Evolutionary conservation across 768 basidiomycete genomes (phyloP), one percentile per base, ranked within the genome.

Genomic region (Auriscalpium microsporum): DNA sequence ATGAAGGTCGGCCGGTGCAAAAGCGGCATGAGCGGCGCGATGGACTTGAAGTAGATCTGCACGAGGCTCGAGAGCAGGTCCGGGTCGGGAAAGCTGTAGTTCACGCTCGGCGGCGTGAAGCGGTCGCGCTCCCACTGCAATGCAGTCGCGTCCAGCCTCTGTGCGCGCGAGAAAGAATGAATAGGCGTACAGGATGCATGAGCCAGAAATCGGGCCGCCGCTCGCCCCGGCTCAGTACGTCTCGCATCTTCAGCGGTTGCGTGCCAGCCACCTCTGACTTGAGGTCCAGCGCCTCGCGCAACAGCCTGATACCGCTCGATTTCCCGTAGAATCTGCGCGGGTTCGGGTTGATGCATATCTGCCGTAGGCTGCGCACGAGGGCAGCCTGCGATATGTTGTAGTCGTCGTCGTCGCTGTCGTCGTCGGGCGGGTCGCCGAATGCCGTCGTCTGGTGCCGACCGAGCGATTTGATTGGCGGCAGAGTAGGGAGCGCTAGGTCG

Each of bases 1-100:
- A 57, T 45, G 28, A 62, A 62, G 4, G 58, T 62, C 9, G 55
- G 58, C 10, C 45, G 58, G 45, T 62, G 61, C 5, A 62, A 58
- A 2, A 62, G 47, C 4, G 58, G 58, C n/a, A 54, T 23, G 34
- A 60, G 52, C 0, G 52, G 54, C 8, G 51, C 44, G 8, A 59
- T 4, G 14, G 40, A 19, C n/a, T 40, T 19, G 45, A 62, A 62
- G 36, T 52, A 62, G 13, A 59, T 35, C 6, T 14, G 11, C 17
- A 62, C 45, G 10, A 62, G 50, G 16, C 16, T 42, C 37, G 21
- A 16, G 14, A 62, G 56, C n/a, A 62, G 58, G 10, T 55, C 58
- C n/a, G 56, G 37, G n/a, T 48, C 55, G 10, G 61, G 61, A 14
- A 60, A 62, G 16, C 13, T 45, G 40, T 60, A 62, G 17, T 19